phyloP scores from a whole-genome alignment of 2,329 filamentous ascomycete species.

The Thielaviopsis punctulata region DNA sequence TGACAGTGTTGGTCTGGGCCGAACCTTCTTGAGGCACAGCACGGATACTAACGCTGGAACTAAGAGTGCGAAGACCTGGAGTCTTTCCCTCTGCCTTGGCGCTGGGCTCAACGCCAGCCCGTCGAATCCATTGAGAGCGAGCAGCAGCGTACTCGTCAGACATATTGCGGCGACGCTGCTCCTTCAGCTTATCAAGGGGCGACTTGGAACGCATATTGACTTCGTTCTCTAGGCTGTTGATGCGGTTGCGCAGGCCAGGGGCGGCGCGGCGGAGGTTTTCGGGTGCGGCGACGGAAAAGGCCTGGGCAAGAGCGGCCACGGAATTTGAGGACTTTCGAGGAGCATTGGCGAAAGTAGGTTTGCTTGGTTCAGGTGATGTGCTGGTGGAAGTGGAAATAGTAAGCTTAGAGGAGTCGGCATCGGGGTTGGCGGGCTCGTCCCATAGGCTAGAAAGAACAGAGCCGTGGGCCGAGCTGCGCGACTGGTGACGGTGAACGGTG shows the following conservation, averaged over 20 bases:
- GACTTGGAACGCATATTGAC: slow-evolving; percentile 11
- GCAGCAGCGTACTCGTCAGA: slow-evolving; percentile 11
- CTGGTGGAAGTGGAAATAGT: not conserved
- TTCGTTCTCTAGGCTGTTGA: slow-evolving; percentile 11
- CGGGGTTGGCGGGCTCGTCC: slow-evolving; percentile 6
- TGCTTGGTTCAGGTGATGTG: not conserved
- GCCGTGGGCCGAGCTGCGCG: slow-evolving; percentile 8
- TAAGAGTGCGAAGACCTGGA: slow-evolving; percentile 5
- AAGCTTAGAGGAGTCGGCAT: not conserved
- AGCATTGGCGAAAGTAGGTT: not conserved
- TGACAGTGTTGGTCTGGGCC: not conserved
- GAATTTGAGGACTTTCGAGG: not conserved
- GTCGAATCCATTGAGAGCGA: slow-evolving; percentile 10
- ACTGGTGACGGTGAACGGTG: not conserved
- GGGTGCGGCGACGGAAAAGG: slow-evolving; percentile 7
- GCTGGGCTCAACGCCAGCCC: slow-evolving; percentile 1
- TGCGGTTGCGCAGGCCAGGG: slow-evolving; percentile 10
- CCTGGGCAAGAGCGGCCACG: not conserved
- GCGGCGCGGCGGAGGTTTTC: slow-evolving; percentile 11
- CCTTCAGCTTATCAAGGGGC: slow-evolving; percentile 12
- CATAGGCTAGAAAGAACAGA: slow-evolving; percentile 13
- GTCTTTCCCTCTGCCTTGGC: slow-evolving; percentile 6
- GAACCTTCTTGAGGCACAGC: not conserved
- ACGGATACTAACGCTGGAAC: slow-evolving; percentile 5
- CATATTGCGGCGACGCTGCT: slow-evolving; percentile 10